phyloP scores from a whole-genome alignment of 2,329 filamentous ascomycete genomes.

The Colletotrichum sp. region DNA sequence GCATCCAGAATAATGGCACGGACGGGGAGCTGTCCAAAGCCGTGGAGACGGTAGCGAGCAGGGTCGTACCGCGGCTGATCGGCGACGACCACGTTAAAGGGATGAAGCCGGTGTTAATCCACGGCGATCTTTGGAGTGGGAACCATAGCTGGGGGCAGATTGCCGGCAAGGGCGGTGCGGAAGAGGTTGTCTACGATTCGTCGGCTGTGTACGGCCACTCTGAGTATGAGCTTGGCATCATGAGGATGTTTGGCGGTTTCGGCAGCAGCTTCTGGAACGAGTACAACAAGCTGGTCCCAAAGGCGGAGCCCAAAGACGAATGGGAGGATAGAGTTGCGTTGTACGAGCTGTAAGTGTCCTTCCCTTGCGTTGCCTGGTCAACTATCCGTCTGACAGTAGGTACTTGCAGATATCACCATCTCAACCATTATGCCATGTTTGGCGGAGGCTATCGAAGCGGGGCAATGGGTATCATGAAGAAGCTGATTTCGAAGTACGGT shows the following conservation, averaged over 20 bases:
- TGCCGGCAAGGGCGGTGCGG: constrained; percentile 51
- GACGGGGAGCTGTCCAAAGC: constrained; percentile 66
- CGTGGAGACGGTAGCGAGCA: constrained; percentile 66
- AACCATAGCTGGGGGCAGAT: constrained; percentile 76
- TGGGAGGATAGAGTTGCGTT: constrained; percentile 82
- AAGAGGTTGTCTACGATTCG: constrained; percentile 84
- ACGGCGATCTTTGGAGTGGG: constrained; percentile 94
- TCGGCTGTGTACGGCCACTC: constrained; percentile 83
- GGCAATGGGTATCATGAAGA: constrained; percentile 81
- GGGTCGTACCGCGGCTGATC: constrained; percentile 79
- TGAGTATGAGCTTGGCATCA: constrained; percentile 92
- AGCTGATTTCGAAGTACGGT: constrained; percentile 75
- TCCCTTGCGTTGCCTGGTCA: neutral
- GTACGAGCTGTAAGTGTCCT: constrained; percentile 76
- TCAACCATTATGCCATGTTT: constrained; percentile 89
- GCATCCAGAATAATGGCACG: constrained; percentile 64
- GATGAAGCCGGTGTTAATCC: constrained; percentile 79
- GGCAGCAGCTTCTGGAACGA: constrained; percentile 73
- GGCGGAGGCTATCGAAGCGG: constrained; percentile 78
- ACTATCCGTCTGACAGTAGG: constrained; percentile 23
- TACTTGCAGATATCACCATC: constrained; percentile 74
- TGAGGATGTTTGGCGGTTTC: constrained; percentile 96
- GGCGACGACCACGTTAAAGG: constrained; percentile 68
- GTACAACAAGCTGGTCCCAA: constrained; percentile 77
- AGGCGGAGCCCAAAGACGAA: constrained; percentile 79